phyloP scores from a whole-genome alignment of 2,329 filamentous ascomycete genomes.

The Grosmannia clavigera region DNA sequence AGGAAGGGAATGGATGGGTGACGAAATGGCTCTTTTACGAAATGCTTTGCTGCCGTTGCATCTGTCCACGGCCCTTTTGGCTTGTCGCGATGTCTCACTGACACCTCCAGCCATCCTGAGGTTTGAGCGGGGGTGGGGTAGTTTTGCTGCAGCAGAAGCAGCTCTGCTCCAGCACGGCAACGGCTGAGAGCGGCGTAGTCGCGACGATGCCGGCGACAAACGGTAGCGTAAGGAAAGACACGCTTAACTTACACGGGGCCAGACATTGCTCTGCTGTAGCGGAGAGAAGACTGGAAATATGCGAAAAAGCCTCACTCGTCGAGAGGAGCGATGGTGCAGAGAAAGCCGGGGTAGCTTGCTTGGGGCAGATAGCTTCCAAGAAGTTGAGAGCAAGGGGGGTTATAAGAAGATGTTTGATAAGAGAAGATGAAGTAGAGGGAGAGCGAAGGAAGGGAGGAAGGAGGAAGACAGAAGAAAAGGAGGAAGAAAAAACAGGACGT shows the following conservation, averaged over 20 bases:
- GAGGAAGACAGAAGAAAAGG: neutral
- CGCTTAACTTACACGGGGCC: conserved; percentile 50
- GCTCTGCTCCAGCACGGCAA: neutral
- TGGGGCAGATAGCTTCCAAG: neutral
- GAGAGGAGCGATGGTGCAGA: neutral
- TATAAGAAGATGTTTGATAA: neutral
- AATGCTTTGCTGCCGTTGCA: neutral
- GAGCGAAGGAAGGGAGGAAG: neutral
- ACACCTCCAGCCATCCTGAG: neutral
- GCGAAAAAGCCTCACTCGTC: neutral
- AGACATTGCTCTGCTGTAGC: conserved; percentile 36
- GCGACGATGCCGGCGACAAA: neutral
- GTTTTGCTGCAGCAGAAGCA: neutral
- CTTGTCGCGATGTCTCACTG: neutral
- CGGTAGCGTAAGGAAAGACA: neutral
- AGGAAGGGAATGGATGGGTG: neutral
- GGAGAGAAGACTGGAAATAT: neutral
- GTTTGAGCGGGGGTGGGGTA: conserved; percentile 14
- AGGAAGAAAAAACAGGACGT: conserved; percentile 1
- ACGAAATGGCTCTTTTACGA: neutral
- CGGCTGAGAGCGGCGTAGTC: neutral
- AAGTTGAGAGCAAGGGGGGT: neutral
- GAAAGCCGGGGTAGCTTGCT: neutral
- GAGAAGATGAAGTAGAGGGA: neutral
- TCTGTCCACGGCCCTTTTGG: too few relatives aligned